These are phyloP conservation scores for Pseudopithomyces chartarum DNA, from an alignment of 2,329 filamentous ascomycete genomes.

Conservation along the genomic window DNA sequence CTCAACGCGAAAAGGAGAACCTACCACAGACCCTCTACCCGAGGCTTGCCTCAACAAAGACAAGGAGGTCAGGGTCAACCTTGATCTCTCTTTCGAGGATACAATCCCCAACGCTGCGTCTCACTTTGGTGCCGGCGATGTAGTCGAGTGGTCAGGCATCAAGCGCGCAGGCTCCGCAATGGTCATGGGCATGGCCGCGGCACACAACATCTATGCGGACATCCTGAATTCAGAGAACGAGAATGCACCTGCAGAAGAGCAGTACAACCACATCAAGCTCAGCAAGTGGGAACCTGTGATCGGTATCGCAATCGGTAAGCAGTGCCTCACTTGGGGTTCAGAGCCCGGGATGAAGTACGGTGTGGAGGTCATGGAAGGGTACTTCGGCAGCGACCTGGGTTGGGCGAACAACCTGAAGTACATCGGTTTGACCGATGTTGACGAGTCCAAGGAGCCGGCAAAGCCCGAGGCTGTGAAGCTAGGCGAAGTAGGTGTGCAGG, in stretches of 20 bases:
- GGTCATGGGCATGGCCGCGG: slow-evolving; percentile 71
- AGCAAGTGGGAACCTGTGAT: slow-evolving; percentile 60
- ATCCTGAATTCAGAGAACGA: slow-evolving; percentile 41
- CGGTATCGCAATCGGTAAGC: slow-evolving; percentile 71
- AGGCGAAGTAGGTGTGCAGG: slow-evolving; percentile 35
- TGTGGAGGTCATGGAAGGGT: slow-evolving; percentile 65
- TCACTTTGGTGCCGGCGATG: slow-evolving; percentile 74
- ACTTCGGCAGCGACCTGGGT: slow-evolving; percentile 71
- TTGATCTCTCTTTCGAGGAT: slow-evolving; percentile 60
- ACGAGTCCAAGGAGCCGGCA: slow-evolving; percentile 24
- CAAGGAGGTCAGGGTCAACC: slow-evolving; percentile 66
- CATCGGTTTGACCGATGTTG: slow-evolving; percentile 38
- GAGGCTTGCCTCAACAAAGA: slow-evolving; percentile 63
- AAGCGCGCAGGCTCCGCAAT: slow-evolving; percentile 79
- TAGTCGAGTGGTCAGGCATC: slow-evolving; percentile 75
- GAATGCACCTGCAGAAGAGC: slow-evolving; percentile 16
- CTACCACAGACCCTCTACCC: slow-evolving; percentile 69
- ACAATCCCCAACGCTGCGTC: slow-evolving; percentile 60
- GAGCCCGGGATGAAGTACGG: slow-evolving; percentile 63
- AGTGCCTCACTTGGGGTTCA: slow-evolving; percentile 67
- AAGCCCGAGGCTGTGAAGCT: slow-evolving; percentile 28
- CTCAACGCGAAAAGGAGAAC: slow-evolving; percentile 67
- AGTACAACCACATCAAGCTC: slow-evolving; percentile 28
- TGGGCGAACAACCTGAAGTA: slow-evolving; percentile 47
- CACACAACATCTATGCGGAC: slow-evolving; percentile 57